These are phyloP conservation scores for Quercus cerris DNA, from an alignment of 306 rosid species.

Conservation along the genomic window DNA sequence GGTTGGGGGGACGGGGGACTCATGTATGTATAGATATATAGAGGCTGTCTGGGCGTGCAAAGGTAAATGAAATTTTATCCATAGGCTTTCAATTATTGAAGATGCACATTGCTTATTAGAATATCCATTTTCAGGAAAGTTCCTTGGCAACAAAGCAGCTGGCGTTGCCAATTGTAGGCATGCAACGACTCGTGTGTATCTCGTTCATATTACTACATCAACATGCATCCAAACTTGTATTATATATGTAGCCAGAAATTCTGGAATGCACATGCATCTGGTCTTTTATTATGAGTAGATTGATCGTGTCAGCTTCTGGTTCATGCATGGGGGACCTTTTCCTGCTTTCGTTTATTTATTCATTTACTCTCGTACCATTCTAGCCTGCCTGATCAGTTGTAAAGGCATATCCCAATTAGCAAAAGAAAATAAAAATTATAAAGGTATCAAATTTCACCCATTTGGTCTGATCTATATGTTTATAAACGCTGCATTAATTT, in stretches of 20 bases:
- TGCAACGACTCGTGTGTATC: neutral
- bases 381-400: neutral
- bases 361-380: neutral
- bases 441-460: neutral
- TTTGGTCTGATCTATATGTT: neutral
- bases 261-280: constrained; percentile 7
- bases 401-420: too few species aligned
- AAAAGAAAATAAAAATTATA: neutral
- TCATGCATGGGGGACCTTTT: neutral
- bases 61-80: too few species aligned
- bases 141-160: neutral
- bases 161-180: constrained; percentile 15
- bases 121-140: neutral
- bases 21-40: too few species aligned
- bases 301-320: neutral
- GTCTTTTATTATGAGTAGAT: constrained; percentile 7
- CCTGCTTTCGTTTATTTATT: neutral
- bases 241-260: neutral
- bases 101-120: too few species aligned
- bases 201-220: neutral
- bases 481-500: neutral
- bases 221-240: neutral
- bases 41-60: too few species aligned
- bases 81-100: too few species aligned
- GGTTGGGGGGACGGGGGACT: too few species aligned